Evolutionary conservation across 163 green algal genomes (phyloP).

Genomic region (Scenedesmus sp.): DNA sequence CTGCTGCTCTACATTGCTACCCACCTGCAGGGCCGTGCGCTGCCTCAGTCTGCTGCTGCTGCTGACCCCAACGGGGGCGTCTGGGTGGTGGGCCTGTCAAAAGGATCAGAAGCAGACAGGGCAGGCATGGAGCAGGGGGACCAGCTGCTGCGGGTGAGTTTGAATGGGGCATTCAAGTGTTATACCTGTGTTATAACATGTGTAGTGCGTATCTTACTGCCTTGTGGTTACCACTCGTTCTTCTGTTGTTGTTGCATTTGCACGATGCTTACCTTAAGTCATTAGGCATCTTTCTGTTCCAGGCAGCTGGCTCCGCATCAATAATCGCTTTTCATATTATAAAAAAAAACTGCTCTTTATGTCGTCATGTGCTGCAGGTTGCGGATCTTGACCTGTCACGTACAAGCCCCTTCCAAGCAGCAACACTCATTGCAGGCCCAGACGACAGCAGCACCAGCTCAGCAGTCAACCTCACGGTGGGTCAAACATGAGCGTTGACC

Average conservation of each 20-base stretch:
- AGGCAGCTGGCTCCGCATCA: not conserved
- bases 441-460: slow-evolving; percentile 42
- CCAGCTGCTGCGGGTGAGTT: slow-evolving; percentile 58
- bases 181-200: not conserved
- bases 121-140: slow-evolving; percentile 83
- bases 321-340: too few species aligned
- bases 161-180: not conserved
- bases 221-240: too few species aligned
- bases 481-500: not conserved
- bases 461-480: not conserved
- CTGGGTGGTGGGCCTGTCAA: slow-evolving; percentile 92
- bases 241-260: too few species aligned
- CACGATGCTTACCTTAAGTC: too few species aligned
- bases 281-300: too few species aligned
- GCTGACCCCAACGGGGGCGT: slow-evolving; percentile 60
- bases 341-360: not conserved
- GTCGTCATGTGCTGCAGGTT: slow-evolving; percentile 5
- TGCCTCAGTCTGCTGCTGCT: slow-evolving; percentile 45
- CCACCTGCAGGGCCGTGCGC: slow-evolving; percentile 53
- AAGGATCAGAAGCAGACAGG: slow-evolving; percentile 76
- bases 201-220: not conserved
- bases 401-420: slow-evolving; percentile 60
- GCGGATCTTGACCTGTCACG: not conserved
- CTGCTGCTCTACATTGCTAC: not conserved
- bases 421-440: slow-evolving; percentile 54